A percentile compares a stretch with the other conserved stretches of the same genome.
phyloP scores from a whole-genome alignment of 2,329 filamentous ascomycete species.

The Colletotrichum chlorophyti region DNA sequence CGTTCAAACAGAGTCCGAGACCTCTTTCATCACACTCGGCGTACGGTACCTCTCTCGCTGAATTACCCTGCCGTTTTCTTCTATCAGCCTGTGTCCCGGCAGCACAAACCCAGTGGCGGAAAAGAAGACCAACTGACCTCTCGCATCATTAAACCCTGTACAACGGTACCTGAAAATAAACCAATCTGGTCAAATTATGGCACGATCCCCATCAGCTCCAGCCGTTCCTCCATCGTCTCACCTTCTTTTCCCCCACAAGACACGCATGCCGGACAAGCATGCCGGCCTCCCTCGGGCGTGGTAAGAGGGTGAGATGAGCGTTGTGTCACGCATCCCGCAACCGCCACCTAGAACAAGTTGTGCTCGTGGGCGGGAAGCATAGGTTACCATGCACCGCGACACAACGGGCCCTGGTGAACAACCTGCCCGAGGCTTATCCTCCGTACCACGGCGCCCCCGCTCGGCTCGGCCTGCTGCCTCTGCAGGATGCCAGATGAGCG shows the following conservation, averaged over 20 bases:
- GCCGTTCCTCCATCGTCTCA: slow-evolving; percentile 1
- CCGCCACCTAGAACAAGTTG: not conserved
- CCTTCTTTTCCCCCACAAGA: slow-evolving; percentile 7
- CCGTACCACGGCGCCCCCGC: slow-evolving; percentile 12
- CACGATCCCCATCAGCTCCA: not conserved
- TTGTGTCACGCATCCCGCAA: not conserved
- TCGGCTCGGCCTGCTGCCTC: slow-evolving; percentile 17
- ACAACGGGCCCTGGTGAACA: slow-evolving; percentile 5
- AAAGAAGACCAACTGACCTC: slow-evolving; percentile 14
- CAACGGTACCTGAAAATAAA: slow-evolving; percentile 7
- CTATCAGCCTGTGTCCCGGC: not conserved
- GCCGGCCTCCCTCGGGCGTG: not conserved
- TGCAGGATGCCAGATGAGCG: slow-evolving; percentile 15
- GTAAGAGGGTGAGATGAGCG: not conserved
- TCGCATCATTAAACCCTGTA: not conserved
- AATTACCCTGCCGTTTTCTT: not conserved
- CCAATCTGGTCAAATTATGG: slow-evolving; percentile 15
- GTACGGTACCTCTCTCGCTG: not conserved
- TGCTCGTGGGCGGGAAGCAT: not conserved
- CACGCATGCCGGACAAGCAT: not conserved
- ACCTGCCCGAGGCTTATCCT: slow-evolving; percentile 10
- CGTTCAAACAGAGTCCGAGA: not conserved
- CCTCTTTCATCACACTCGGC: not conserved
- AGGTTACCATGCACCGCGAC: not conserved
- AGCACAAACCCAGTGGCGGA: slow-evolving; percentile 3